Evolutionary conservation across 2,329 filamentous ascomycete species (phyloP), one percentile per base, ranked within the genome.

Genomic region (Metarhizium robertsii): DNA sequence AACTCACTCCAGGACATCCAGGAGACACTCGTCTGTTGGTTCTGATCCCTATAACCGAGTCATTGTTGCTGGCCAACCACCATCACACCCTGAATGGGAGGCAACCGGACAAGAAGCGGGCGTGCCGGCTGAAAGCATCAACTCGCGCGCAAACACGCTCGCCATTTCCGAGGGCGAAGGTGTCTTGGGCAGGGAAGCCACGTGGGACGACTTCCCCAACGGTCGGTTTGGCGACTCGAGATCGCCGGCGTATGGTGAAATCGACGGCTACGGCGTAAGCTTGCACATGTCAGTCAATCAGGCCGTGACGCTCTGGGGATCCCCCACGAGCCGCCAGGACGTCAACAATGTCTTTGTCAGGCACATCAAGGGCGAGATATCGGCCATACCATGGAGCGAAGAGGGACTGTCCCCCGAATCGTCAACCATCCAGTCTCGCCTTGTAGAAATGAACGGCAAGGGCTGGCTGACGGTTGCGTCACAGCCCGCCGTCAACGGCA

Each of bases 131-230:
- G 85, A 85, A 62, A 83, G 80, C 54, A 78, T 92, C 64, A 92
- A 92, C 67, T 85, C 83, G 20, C 83, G 92, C 53, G 86, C 87
- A 55, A 92, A 92, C 68, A 94, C 90, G 1, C 80, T 97, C 10
- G 90, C 92, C 32, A 96, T 96, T 56, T 96, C 92, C 0, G 92
- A 97, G 73, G 92, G 94, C 6, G 88, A 96, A 65, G 94, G 92
- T 29, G 81, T 88, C 3, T 77, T 96, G 6, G 94, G 92, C 11
- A 82, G 94, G 52, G 92, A 97, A 76, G 94, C 94, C 38, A 99
- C 94, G 0, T 99, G 94, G 94, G 94, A 99, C 65, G 94, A 99
- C 67, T 99, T 91, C 70, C 92, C 92, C 60, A 97, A 97, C 75
- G 94, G 92, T 32, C 84, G 92, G 55, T 97, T 92, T 85, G 92